Base-by-base conservation (phyloP, 306 rosid genomes). In the Ochetophila trinervis region DNA sequence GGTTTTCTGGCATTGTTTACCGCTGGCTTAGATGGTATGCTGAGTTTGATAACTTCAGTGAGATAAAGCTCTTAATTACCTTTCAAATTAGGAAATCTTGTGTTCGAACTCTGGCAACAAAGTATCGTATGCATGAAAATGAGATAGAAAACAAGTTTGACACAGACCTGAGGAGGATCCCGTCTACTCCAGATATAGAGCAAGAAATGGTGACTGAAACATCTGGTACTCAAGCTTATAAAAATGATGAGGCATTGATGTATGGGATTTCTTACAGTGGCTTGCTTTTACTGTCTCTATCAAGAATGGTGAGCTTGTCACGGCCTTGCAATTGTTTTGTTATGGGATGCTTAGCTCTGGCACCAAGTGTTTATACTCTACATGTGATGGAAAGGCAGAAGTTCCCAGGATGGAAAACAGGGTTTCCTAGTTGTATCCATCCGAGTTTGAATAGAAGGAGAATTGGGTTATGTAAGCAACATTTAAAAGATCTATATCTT, bases 361-460 rank as follows among this genome's bases (percentile, higher is more conserved):
- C 95, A 15, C 95, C 85, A 40, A 78, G 85, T 65, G 95, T 91
- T 34, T 88, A 91, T 70, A 83, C 78, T 58, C 90, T 91, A 73
- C 92, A 89, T 60, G 88, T 91, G 44, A 91, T 91, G 98, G 98
- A 86, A 81, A 87, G 86, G 72, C 98, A 91, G 79, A 91, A 80
- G 57, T 85, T 87, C 79, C 96, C 96, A 10, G 89, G 96, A 67
- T 89, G 96, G 98, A 89, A 81, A 74, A 87, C 98, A 23, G 98
- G 98, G 49, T 91, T 91, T 84, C 75, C 96, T 48, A 75, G 83
- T 53, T 88, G 87, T 67, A 91, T 91, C 53, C 98, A 91, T 78
- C 95, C 95, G 50, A 87, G 95, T 84, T 80, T 91, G 82, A 85
- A 89, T 74, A 77, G 83, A 70, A 68, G 92, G 37, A 78, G 90